Evolutionary conservation across 768 basidiomycete species (phyloP), one percentile per base, ranked within the genome.

Genomic region (Boletales sp.): DNA sequence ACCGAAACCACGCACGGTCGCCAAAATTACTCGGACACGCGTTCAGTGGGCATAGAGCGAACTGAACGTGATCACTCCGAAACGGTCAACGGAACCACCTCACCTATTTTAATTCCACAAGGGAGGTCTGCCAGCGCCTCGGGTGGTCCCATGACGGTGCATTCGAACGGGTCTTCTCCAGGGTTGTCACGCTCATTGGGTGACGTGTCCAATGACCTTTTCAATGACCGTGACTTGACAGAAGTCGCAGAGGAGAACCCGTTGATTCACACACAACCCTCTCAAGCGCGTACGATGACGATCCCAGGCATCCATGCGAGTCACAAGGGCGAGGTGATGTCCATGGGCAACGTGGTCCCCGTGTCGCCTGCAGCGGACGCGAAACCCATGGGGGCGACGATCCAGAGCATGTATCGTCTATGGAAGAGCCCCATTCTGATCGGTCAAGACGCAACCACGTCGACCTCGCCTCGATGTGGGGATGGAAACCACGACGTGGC

Each of bases 261-360:
- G 15, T 80, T 84, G 8, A 87, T 88, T 56, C 81, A 84, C 56
- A 82, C 82, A 15, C 90, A 91, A 60, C 90, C 90, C 3, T 65
- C 73, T 8, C 81, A 83, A 62, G 85, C 81, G 30, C 86, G 82
- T 58, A 85, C 78, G 37, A 93, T 93, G 90, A 83, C 81, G 13
- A 92, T 93, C 55, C 90, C 90, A 9, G 87, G 88, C 2, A 93
- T 93, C 52, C 90, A 91, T 59, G 88, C 82, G 4, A 87, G 83
- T 57, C 85, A 91, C 60, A 81, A 81, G n/a, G 87, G 86, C 9
- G 88, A 92, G 53, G 80, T 91, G 38, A 88, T 89, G 83, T 86
- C 89, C 4, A 77, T 93, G 76, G 90, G 90, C 11, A 84, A 87
- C 58, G 79, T 81, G 49, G 81, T 86, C 11, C 73, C 76, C 2